Evolutionary conservation across 352 stramenopile species (phyloP), one percentile per base, ranked within the genome.

Genomic region (Plasmopara viticola): DNA sequence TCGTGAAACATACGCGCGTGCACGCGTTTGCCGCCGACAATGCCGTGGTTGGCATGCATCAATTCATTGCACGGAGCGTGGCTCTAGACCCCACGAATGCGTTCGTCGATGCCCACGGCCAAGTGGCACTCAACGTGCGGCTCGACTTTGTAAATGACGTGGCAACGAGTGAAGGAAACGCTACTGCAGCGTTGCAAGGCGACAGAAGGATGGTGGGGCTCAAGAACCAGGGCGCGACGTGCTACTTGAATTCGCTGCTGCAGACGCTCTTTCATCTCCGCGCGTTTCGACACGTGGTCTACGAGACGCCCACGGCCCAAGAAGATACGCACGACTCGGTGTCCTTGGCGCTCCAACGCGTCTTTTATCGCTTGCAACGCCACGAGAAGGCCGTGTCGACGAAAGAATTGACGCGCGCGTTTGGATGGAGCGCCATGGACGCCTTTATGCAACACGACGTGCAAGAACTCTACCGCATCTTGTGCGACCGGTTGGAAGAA

Each of bases 381-480:
- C 66, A 90, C 46, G 52, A 41, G 2, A 89, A 86, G 29, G 78
- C 84, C 0, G 90, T 97, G 49, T 90, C 76, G 17, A 98, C 92
- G 0, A 95, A 97, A 52, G 88, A 96, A 51, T 69, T 98, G 1
- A 98, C 92, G 25, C 79, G 83, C 12, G 90, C 86, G 7, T 98
- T 98, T 67, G 90, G 86, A 0, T 98, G 92, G 92, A 93, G 78
- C 35, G 74, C 87, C 35, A 83, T 90, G 20, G 88, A 97, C 54
- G 74, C 89, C 15, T 96, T 96, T 65, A 93, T 93, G 72, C 90
- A 97, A 65, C 92, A 98, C 55, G 89, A 97, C 51, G 90, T 96
- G 4, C 90, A 97, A 58, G 84, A 95, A 51, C 72, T 95, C 8
- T 93, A 95, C 31, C 84, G 87, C 7, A 94, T 97, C 54, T 53